A percentile compares a stretch with the other conserved stretches of the same genome.
phyloP scores from a whole-genome alignment of 331 rosid species.

The Dryas integrifolia region DNA sequence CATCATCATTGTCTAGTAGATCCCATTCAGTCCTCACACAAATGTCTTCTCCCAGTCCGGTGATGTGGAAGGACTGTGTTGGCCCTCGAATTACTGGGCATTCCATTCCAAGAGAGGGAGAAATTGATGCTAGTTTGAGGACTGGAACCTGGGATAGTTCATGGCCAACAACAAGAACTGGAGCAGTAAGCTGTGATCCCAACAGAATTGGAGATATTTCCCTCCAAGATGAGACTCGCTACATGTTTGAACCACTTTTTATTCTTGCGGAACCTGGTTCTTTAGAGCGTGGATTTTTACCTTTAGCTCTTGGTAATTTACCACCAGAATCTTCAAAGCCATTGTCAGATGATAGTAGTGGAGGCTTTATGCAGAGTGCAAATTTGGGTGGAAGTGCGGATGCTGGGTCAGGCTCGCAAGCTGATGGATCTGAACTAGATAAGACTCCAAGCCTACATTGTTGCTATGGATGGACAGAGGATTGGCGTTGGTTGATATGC shows the following conservation, averaged over 20 bases:
- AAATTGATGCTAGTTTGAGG: slow-evolving; percentile 90
- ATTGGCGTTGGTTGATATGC: slow-evolving; percentile 99
- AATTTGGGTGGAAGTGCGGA: slow-evolving; percentile 60
- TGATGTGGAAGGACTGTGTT: slow-evolving; percentile 93
- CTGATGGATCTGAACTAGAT: slow-evolving; percentile 73
- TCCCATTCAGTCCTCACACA: slow-evolving; percentile 77
- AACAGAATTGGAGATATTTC: slow-evolving; percentile 67
- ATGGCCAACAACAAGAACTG: slow-evolving; percentile 81
- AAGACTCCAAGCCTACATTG: slow-evolving; percentile 88
- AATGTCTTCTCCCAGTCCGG: slow-evolving; percentile 77
- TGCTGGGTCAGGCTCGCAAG: slow-evolving; percentile 58
- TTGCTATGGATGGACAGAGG: slow-evolving; percentile 99
- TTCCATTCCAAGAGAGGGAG: slow-evolving; percentile 92
- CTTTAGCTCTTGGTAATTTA: slow-evolving; percentile 47
- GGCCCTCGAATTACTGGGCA: slow-evolving; percentile 88
- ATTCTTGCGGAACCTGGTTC: slow-evolving; percentile 97
- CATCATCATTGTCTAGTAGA: slow-evolving; percentile 61
- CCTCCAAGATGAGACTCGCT: slow-evolving; percentile 70
- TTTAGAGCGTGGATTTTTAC: slow-evolving; percentile 73
- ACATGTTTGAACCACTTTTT: slow-evolving; percentile 96
- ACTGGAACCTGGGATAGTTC: slow-evolving; percentile 86
- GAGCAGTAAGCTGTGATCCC: slow-evolving; percentile 71
- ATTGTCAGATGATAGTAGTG: slow-evolving; percentile 72
- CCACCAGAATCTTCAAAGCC: slow-evolving; percentile 71
- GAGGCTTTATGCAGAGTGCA: slow-evolving; percentile 55